These are phyloP conservation scores for Corrigiola litoralis DNA, from an alignment of 179 eudicot genomes.

Conservation along the genomic window DNA sequence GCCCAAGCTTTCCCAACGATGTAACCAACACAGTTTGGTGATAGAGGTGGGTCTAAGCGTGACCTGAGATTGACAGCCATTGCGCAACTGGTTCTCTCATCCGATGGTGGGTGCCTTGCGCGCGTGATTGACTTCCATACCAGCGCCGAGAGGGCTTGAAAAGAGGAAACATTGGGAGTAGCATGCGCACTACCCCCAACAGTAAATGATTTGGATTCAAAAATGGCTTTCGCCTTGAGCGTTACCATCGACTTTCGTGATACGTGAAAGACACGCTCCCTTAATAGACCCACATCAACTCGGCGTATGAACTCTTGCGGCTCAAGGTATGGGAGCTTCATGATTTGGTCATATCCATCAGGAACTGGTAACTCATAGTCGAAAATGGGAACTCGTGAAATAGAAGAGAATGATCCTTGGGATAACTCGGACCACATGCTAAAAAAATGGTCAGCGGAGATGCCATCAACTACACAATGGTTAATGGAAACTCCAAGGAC, in stretches of 20 bases:
- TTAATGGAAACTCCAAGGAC: conserved; percentile 38
- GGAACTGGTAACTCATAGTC: background rate
- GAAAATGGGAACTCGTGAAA: background rate
- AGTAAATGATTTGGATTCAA: too few species aligned
- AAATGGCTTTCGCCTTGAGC: conserved; percentile 6
- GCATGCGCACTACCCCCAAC: too few species aligned
- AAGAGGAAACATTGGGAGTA: background rate
- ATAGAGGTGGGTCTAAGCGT: conserved; percentile 1
- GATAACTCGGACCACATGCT: conserved; percentile 28
- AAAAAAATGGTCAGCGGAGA: conserved; percentile 32
- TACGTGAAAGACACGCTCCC: background rate
- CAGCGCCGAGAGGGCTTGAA: background rate
- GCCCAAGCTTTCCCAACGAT: background rate
- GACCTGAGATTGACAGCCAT: background rate
- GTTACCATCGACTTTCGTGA: background rate
- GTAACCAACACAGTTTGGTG: background rate
- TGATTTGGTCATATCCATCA: background rate
- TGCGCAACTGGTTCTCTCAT: background rate
- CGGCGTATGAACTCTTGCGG: background rate
- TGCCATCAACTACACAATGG: conserved; percentile 37
- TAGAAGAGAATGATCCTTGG: background rate
- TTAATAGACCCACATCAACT: background rate
- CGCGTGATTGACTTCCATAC: conserved; percentile 9
- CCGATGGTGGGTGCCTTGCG: background rate
- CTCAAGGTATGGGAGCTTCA: background rate